phyloP scores from a whole-genome alignment of 495 filamentous ascomycete species.

The Jackrogersella multiformis region DNA sequence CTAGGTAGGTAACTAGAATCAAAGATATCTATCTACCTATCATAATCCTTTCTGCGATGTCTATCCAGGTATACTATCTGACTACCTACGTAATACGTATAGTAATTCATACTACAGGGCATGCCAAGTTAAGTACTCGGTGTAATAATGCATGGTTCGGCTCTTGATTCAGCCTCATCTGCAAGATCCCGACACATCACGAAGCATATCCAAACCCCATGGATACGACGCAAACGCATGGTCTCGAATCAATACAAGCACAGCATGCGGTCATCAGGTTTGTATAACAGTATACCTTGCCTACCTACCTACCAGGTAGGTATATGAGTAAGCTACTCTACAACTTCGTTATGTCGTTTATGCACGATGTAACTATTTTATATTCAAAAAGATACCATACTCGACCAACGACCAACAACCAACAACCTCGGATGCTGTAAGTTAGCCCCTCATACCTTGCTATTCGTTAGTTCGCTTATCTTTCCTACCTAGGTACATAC shows the following conservation, averaged over 20 bases:
- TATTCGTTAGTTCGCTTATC: not conserved
- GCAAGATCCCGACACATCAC: constrained; percentile 28
- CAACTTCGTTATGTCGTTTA: too few species aligned
- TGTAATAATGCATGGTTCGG: constrained; percentile 9
- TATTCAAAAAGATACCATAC: too few species aligned
- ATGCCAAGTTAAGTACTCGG: not conserved
- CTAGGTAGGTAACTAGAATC: too few species aligned
- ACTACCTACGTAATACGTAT: not conserved
- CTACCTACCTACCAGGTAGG: too few species aligned
- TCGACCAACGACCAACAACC: too few species aligned
- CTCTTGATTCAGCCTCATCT: constrained; percentile 30
- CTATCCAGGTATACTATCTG: not conserved
- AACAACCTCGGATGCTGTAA: too few species aligned
- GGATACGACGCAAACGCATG: not conserved
- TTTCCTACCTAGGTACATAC: not conserved
- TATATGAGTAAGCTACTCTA: not conserved
- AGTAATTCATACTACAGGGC: not conserved
- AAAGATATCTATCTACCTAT: not conserved
- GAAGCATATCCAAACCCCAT: not conserved
- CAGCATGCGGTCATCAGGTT: not conserved
- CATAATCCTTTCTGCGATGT: not conserved
- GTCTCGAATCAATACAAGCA: constrained; percentile 1
- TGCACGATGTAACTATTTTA: too few species aligned
- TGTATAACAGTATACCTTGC: not conserved
- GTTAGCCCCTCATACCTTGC: not conserved